Base-by-base conservation (phyloP, 1,284 basidiomycete genomes). In the Ceratobasidium sp. region DNA sequence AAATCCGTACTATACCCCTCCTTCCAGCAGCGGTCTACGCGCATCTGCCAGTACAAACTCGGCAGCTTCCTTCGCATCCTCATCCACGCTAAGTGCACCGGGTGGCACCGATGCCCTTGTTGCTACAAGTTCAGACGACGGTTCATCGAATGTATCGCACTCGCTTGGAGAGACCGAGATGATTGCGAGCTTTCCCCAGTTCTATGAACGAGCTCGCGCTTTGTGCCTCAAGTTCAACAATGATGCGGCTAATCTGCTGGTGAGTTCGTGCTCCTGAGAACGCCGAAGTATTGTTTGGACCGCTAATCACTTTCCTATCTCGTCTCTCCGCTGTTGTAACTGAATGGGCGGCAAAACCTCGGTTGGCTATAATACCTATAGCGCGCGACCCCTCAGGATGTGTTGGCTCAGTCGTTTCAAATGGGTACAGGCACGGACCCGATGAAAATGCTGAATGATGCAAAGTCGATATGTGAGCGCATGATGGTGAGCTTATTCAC, bases 301-400 rank as follows among this genome's bases (percentile, higher is more conserved):
- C 71, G 58, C 71, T 74, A 74, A 74, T 74, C 71, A 74, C 71
- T 63, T 74, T 47, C 71, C 71, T 74, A 74, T 74, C 71, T 74
- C 28, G 71, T 74, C 71, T 26, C 58, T 53, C 17, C 33, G 58
- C 28, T 49, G 47, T 74, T 37, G 58, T 51, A 61, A 35, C 45
- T 66, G 45, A 74, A 74, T 53, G 71, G 31, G 23, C 71, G 71
- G 71, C 47, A 35, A 74, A 74, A 63, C 71, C 60, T 74, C 71
- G 71, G 71, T 63, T 28, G n/a, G 28, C 42, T 45, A 54, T 49
- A 42, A 33, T 60, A 73, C 47, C 58, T 47, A 11, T 35, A 74
- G 71, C 71, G 71, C 45, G 56, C 71, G 33, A 74, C 71, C 42
- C 71, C 58, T 33, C 71, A 74, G 33, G 60, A 74, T 23, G 60